These are phyloP conservation scores for Globisporangium splendens DNA, from an alignment of 352 stramenopile genomes.

Conservation along the genomic window DNA sequence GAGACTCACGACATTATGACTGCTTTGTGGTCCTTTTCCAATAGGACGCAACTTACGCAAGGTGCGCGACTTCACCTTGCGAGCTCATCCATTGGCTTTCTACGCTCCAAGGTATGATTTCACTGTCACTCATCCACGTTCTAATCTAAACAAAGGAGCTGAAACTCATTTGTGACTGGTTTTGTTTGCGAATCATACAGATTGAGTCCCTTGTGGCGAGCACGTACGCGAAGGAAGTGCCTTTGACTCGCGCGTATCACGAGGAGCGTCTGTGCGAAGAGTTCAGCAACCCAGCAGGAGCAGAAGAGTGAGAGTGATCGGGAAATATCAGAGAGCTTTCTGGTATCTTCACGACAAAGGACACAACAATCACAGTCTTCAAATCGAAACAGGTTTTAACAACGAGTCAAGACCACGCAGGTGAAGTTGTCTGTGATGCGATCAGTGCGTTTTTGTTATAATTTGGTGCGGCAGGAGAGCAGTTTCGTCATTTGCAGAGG, in stretches of 20 bases:
- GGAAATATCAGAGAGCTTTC: not conserved
- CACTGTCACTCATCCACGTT: not conserved
- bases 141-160: not conserved
- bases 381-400: too few relatives aligned
- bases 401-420: too few relatives aligned
- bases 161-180: not conserved
- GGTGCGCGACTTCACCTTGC: conserved; percentile 67
- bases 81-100: conserved; percentile 67
- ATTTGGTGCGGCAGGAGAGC: not conserved
- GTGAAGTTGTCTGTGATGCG: not conserved
- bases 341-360: not conserved
- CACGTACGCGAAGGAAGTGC: conserved; percentile 65
- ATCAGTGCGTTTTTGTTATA: not conserved
- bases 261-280: conserved; percentile 58
- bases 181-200: conserved; percentile 16
- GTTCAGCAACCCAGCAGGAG: conserved; percentile 24
- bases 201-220: conserved; percentile 72
- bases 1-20: not conserved
- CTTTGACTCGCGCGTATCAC: conserved; percentile 55
- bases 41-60: conserved; percentile 68
- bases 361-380: not conserved
- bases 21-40: not conserved
- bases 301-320: not conserved
- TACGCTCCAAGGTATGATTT: conserved; percentile 52
- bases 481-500: not conserved